Evolutionary conservation across 2,329 filamentous ascomycete genomes (phyloP).

Genomic region (Sclerotinia sclerotiorum): DNA sequence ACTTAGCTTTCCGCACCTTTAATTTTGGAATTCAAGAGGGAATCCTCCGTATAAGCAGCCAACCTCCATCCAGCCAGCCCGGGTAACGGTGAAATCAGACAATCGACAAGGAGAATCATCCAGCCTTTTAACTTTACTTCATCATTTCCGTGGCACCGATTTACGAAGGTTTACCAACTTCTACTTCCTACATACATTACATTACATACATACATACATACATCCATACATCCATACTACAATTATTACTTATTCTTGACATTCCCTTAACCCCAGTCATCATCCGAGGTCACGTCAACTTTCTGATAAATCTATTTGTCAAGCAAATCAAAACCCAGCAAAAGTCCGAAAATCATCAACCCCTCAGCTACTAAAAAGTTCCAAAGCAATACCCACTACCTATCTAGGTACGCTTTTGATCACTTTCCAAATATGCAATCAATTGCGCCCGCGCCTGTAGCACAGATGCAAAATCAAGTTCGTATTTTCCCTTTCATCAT

Average conservation of each 20-base stretch:
- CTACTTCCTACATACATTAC: not conserved
- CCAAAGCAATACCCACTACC: not conserved
- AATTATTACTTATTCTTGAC: not conserved
- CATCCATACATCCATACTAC: not conserved
- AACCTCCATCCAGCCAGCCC: not conserved
- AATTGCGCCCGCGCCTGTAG: constrained; percentile 38
- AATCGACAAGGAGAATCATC: not conserved
- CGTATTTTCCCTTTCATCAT: constrained; percentile 22
- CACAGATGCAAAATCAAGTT: constrained; percentile 38
- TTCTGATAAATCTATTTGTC: constrained; percentile 22
- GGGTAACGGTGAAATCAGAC: not conserved
- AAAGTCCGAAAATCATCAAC: not conserved
- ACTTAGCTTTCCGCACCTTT: too few relatives aligned
- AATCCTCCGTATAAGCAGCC: not conserved
- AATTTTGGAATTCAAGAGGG: too few relatives aligned
- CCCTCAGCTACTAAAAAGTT: not conserved
- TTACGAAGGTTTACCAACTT: not conserved
- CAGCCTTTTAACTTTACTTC: not conserved
- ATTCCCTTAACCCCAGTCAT: constrained; percentile 3
- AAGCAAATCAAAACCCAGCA: constrained; percentile 17
- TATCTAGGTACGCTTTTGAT: not conserved
- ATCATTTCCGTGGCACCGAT: not conserved
- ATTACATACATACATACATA: too few relatives aligned
- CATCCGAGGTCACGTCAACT: constrained; percentile 13
- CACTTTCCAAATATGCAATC: constrained; percentile 34